phyloP scores from a whole-genome alignment of 2,329 filamentous ascomycete genomes.

The Geosmithia morbida region DNA sequence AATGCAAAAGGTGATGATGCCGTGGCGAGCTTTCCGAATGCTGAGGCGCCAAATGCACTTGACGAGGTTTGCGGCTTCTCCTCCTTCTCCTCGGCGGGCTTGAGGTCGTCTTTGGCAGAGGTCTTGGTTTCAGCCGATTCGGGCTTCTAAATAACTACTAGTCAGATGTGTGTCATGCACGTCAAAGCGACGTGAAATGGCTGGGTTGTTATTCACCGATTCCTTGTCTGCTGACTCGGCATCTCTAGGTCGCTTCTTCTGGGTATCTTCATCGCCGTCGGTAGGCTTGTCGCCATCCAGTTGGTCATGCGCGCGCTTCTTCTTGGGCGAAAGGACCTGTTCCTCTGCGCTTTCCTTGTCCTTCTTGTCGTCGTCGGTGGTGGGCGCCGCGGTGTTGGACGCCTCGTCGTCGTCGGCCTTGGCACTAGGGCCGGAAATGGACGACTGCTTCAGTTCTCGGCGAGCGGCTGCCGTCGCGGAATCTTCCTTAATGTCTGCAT shows the following conservation, averaged over 20 bases:
- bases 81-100: conserved; percentile 10
- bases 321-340: conserved; percentile 31
- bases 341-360: conserved; percentile 6
- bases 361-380: conserved; percentile 9
- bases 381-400: conserved; percentile 4
- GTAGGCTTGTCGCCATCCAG: conserved; percentile 33
- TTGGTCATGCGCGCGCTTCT: conserved; percentile 49
- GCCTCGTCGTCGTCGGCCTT: conserved; percentile 8
- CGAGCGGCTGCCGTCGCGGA: conserved; percentile 48
- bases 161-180: not conserved
- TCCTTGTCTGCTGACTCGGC: conserved; percentile 20
- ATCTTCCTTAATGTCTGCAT: conserved; percentile 34
- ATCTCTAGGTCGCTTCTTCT: conserved; percentile 51
- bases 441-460: conserved; percentile 49
- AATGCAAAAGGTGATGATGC: conserved; percentile 51
- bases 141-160: not conserved
- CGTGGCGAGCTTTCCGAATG: conserved; percentile 50
- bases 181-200: not conserved
- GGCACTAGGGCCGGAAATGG: conserved; percentile 34
- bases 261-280: conserved; percentile 37
- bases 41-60: conserved; percentile 53
- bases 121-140: not conserved
- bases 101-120: conserved; percentile 4
- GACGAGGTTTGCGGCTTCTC: conserved; percentile 28
- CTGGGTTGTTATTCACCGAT: conserved; percentile 9